Evolutionary conservation across 805 yeast genomes (phyloP).

Genomic region (Candida silvicultrix): DNA sequence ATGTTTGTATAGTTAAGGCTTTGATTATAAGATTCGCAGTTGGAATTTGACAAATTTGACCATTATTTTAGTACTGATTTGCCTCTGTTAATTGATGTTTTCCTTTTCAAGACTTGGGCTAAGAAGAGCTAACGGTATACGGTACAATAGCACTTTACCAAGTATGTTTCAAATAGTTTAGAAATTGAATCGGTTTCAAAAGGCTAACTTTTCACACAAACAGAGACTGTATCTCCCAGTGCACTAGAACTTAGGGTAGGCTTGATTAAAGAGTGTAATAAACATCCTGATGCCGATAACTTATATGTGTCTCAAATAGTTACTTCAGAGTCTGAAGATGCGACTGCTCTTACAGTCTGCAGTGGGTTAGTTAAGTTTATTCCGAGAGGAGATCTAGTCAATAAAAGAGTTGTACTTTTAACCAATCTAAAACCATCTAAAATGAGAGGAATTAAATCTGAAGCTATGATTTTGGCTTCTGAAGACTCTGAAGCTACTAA

Average conservation of each 20-base stretch:
- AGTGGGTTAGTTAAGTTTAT: constrained; percentile 50
- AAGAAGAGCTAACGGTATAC: not conserved
- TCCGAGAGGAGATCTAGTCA: constrained; percentile 30
- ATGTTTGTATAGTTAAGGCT: too few relatives aligned
- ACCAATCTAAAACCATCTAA: constrained; percentile 55
- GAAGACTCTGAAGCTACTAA: constrained; percentile 20
- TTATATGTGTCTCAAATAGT: constrained; percentile 48
- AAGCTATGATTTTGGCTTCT: constrained; percentile 67
- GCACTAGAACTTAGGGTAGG: constrained; percentile 40
- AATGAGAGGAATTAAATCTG: constrained; percentile 55
- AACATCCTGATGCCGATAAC: constrained; percentile 53
- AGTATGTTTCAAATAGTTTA: not conserved
- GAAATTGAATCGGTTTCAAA: not conserved
- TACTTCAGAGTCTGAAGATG: constrained; percentile 7
- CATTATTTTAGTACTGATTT: too few relatives aligned
- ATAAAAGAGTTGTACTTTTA: constrained; percentile 42
- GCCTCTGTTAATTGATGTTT: too few relatives aligned
- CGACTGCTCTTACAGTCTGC: constrained; percentile 38
- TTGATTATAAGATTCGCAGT: too few relatives aligned
- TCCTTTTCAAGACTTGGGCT: not conserved
- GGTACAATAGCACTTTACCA: not conserved
- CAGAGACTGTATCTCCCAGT: constrained; percentile 9
- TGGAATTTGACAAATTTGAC: not conserved
- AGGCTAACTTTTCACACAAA: not conserved
- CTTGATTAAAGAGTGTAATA: constrained; percentile 33